Evolutionary conservation across 2,329 filamentous ascomycete species (phyloP).

Genomic region (Neodidymelliopsis sp.): DNA sequence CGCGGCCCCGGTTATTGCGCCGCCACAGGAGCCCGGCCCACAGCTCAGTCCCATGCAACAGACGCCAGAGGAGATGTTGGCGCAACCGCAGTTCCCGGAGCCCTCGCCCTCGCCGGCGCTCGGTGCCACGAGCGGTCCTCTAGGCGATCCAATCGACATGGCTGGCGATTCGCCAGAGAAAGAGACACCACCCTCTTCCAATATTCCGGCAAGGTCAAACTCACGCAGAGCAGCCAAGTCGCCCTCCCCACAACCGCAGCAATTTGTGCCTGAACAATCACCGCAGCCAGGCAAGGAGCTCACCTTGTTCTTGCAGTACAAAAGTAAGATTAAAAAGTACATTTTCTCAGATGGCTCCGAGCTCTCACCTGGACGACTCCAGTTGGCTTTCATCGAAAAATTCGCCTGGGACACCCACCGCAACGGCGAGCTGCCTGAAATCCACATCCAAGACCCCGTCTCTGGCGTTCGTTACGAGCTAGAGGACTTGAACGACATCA

Average conservation of each 20-base stretch:
- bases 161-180: constrained; percentile 34
- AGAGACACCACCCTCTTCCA: constrained; percentile 26
- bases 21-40: constrained; percentile 38
- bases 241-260: constrained; percentile 51
- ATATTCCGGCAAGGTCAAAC: constrained; percentile 35
- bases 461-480: constrained; percentile 97
- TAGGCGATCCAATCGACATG: constrained; percentile 43
- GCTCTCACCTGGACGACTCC: constrained; percentile 84
- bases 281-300: constrained; percentile 84
- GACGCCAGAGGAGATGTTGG: constrained; percentile 72
- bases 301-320: constrained; percentile 94
- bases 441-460: constrained; percentile 95
- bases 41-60: constrained; percentile 53
- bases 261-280: constrained; percentile 62
- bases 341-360: constrained; percentile 85
- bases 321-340: constrained; percentile 96
- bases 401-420: constrained; percentile 99
- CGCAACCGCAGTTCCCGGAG: constrained; percentile 48
- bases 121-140: constrained; percentile 46
- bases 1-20: constrained; percentile 45
- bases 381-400: constrained; percentile 97
- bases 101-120: constrained; percentile 36
- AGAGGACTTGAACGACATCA: constrained; percentile 91
- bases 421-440: constrained; percentile 94
- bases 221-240: constrained; percentile 45